Conservation (phyloP, 1,139 yeast species). For the Protomyces macrosporus region DNA sequence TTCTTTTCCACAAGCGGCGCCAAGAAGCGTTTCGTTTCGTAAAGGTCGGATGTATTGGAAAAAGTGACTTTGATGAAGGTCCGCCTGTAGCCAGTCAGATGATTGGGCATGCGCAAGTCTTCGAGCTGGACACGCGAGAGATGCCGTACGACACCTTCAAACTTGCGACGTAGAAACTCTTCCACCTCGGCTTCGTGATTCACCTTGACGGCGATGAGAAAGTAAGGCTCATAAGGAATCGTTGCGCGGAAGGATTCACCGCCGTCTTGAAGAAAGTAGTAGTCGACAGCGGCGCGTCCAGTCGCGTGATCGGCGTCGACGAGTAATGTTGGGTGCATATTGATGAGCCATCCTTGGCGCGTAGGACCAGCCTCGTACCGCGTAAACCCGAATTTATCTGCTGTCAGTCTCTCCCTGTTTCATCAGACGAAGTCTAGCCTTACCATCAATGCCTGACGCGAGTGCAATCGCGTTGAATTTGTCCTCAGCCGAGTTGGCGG, state of each 20-base stretch:
- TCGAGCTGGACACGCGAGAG: conserved; percentile 60
- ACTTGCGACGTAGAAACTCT: conserved; percentile 64
- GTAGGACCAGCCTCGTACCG: conserved; percentile 68
- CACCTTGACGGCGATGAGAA: conserved; percentile 62
- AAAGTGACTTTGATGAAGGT: conserved; percentile 64
- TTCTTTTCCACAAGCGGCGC: conserved; percentile 69
- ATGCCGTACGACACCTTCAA: conserved; percentile 60
- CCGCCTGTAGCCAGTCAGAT: conserved; percentile 69
- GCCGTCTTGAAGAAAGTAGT: conserved; percentile 92
- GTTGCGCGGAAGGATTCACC: conserved; percentile 94
- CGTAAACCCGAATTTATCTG: conserved; percentile 72
- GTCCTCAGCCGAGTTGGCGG: conserved; percentile 20
- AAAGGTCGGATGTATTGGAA: conserved; percentile 67
- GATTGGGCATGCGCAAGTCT: conserved; percentile 76
- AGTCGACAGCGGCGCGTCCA: conserved; percentile 85
- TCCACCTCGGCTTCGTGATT: conserved; percentile 78
- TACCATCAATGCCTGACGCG: conserved; percentile 20
- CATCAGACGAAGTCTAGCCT: neutral
- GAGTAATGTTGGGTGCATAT: conserved; percentile 61
- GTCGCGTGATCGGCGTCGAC: conserved; percentile 52
- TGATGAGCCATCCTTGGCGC: conserved; percentile 78
- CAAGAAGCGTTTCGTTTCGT: conserved; percentile 64
- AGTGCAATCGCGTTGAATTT: conserved; percentile 1
- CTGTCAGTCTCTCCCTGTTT: neutral
- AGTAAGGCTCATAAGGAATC: conserved; percentile 78